phyloP scores from a whole-genome alignment of 148 eudicot genomes.

The Vaccinium macrocarpon region DNA sequence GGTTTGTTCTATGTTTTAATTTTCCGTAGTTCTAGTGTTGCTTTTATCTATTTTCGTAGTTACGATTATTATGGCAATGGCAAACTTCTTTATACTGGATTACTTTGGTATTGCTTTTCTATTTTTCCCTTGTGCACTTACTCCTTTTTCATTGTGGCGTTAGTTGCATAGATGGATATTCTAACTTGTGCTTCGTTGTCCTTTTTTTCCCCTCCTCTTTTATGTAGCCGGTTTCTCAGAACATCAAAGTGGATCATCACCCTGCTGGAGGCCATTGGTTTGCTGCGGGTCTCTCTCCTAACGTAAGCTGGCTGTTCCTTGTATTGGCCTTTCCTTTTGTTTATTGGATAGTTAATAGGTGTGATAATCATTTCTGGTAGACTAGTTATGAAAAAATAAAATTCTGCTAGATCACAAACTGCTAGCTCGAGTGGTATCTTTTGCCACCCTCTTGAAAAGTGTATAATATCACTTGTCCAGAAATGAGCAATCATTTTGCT shows the following conservation, averaged over 20 bases:
- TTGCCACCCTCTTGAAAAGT: too few relatives aligned
- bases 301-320: slow-evolving; percentile 54
- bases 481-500: not conserved
- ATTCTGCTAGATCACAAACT: not conserved
- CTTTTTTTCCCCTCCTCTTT: slow-evolving; percentile 14
- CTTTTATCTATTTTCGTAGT: not conserved
- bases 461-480: not conserved
- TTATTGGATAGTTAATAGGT: not conserved
- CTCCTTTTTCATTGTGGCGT: not conserved
- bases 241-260: slow-evolving; percentile 85
- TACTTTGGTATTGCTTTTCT: not conserved
- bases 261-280: slow-evolving; percentile 99
- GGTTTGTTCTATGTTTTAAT: not conserved
- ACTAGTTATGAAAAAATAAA: not conserved
- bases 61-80: not conserved
- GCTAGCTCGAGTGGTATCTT: slow-evolving; percentile 4
- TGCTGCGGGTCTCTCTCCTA: slow-evolving; percentile 98
- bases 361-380: not conserved
- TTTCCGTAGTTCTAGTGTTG: not conserved
- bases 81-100: not conserved
- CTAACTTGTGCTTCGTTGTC: not conserved
- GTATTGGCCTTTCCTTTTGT: slow-evolving; percentile 4
- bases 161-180: slow-evolving; percentile 9
- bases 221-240: slow-evolving; percentile 71
- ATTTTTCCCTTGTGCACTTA: not conserved